phyloP scores from a whole-genome alignment of 768 basidiomycete genomes.

The Calvatia gigantea region DNA sequence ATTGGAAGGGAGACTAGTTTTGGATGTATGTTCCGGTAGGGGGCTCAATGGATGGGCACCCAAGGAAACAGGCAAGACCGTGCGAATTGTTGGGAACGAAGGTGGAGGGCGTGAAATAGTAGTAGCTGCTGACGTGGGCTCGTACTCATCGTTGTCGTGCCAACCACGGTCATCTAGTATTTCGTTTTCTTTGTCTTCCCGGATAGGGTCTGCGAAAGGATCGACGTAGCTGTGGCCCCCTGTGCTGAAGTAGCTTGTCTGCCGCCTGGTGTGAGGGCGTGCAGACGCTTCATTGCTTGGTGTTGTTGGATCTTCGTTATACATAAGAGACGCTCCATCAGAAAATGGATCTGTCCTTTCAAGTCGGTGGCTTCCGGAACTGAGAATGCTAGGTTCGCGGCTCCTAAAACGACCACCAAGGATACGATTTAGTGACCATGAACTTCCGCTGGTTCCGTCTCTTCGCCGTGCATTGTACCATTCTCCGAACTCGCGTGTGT shows the following conservation, averaged over 20 bases:
- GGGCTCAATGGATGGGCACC: conserved; percentile 33
- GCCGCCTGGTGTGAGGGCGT: conserved; percentile 25
- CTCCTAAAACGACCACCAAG: conserved; percentile 36
- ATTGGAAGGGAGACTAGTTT: conserved; percentile 26
- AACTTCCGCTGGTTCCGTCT: conserved; percentile 42
- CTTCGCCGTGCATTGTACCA: conserved; percentile 33
- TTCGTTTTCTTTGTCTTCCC: conserved; percentile 24
- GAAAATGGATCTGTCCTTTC: conserved; percentile 52
- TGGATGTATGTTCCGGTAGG: conserved; percentile 35
- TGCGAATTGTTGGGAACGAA: conserved; percentile 24
- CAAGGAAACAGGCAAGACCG: conserved; percentile 30
- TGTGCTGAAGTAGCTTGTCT: conserved; percentile 36
- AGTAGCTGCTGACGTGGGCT: conserved; percentile 16
- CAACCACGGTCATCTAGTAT: conserved; percentile 16
- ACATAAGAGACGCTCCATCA: conserved; percentile 37
- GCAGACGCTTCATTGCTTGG: conserved; percentile 20
- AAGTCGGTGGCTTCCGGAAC: conserved; percentile 28
- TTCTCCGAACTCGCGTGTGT: conserved; percentile 49
- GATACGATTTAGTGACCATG: conserved; percentile 51
- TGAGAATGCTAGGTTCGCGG: conserved; percentile 35
- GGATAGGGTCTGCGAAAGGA: conserved; percentile 42
- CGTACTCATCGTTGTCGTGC: conserved; percentile 9
- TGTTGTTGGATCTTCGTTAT: conserved; percentile 29
- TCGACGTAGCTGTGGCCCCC: conserved; percentile 39
- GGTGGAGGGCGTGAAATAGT: conserved; percentile 15